These are phyloP conservation scores for Scheffersomyces lignicola DNA, from an alignment of 1,139 yeast species.

Conservation along the genomic window DNA sequence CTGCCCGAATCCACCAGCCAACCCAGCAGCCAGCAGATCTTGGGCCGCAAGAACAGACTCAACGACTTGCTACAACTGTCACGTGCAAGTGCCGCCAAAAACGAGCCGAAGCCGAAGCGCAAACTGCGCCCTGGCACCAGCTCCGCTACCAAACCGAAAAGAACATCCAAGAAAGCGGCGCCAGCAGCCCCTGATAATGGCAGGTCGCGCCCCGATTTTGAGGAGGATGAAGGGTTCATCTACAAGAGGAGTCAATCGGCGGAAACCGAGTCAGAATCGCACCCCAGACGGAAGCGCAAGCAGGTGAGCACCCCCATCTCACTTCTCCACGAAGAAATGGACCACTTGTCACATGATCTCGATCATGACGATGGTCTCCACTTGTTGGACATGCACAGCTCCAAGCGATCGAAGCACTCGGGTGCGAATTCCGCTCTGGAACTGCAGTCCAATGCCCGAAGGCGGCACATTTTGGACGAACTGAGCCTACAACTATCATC, in stretches of 20 bases:
- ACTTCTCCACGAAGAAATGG: slow-evolving; percentile 25
- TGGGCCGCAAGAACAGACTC: slow-evolving; percentile 26
- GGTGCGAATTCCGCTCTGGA: not conserved
- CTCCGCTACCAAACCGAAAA: not conserved
- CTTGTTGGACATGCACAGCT: slow-evolving; percentile 11
- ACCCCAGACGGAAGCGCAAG: slow-evolving; percentile 14
- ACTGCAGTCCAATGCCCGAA: slow-evolving; percentile 2
- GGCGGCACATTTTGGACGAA: slow-evolving; percentile 1
- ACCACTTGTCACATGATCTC: slow-evolving; percentile 13
- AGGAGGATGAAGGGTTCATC: slow-evolving; percentile 49
- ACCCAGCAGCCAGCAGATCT: slow-evolving; percentile 9
- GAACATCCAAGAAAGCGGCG: slow-evolving; percentile 2
- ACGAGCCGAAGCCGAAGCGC: not conserved
- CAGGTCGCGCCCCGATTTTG: slow-evolving; percentile 13
- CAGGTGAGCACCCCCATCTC: slow-evolving; percentile 28
- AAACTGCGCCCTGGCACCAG: not conserved
- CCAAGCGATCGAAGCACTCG: slow-evolving; percentile 5
- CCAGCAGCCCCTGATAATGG: not conserved
- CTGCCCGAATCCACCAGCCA: too few species aligned
- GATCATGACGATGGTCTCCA: slow-evolving; percentile 16
- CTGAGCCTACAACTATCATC: slow-evolving; percentile 20
- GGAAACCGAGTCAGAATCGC: slow-evolving; percentile 7
- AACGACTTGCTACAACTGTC: slow-evolving; percentile 21
- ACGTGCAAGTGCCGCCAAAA: not conserved
- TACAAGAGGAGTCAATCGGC: slow-evolving; percentile 34